phyloP scores from a whole-genome alignment of 257 asterid species.

The Ballota nigra region DNA sequence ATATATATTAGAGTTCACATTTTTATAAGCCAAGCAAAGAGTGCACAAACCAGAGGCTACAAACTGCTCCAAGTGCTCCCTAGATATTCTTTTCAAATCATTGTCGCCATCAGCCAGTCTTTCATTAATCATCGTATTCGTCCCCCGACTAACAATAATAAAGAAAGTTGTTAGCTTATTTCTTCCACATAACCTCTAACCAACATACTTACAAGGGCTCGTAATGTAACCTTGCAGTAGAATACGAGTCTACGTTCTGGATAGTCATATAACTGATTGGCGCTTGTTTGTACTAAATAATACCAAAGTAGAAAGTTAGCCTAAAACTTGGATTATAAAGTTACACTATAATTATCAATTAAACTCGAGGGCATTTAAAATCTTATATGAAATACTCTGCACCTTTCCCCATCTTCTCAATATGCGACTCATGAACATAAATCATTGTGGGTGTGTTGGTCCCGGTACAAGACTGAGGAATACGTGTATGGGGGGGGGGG shows the following conservation, averaged over 20 bases:
- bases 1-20: constrained; percentile 62
- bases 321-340: no score
- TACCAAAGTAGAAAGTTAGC: constrained; percentile 24
- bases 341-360: constrained; percentile 30
- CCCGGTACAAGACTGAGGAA: no score
- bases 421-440: constrained; percentile 95
- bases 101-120: constrained; percentile 62
- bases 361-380: constrained; percentile 94
- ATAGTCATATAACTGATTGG: constrained; percentile 59
- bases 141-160: constrained; percentile 61
- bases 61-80: constrained; percentile 90
- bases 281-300: constrained; percentile 94
- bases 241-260: constrained; percentile 97
- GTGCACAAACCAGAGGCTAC: constrained; percentile 99
- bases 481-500: no score
- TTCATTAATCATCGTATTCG: constrained; percentile 90
- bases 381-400: constrained; percentile 92
- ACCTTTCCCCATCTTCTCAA: constrained; percentile 83
- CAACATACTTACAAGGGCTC: constrained; percentile 8
- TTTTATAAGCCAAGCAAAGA: constrained; percentile 87
- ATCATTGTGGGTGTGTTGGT: constrained; percentile 95
- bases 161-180: constrained; percentile 19
- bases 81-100: constrained; percentile 69
- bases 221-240: constrained; percentile 82
- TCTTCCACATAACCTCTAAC: constrained; percentile 18